Percentiles rank a stretch among this genome's conserved stretches.
phyloP scores from a whole-genome alignment of 208 protist genomes.

The Acanthamoeba royreba region DNA sequence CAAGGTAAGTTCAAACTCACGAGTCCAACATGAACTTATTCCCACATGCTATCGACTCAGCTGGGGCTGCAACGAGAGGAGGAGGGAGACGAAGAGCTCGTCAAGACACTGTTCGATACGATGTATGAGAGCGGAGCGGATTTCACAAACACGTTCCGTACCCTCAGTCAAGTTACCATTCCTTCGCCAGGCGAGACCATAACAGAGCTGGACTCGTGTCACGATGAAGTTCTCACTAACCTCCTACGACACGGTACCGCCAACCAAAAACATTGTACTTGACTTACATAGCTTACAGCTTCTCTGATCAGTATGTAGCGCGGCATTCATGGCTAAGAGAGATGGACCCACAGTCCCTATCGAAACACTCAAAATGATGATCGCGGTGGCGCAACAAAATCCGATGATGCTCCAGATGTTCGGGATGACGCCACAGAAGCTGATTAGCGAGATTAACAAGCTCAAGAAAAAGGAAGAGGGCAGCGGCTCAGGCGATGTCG shows the following conservation, averaged over 20 bases:
- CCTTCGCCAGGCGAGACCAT: neutral
- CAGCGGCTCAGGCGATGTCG: neutral
- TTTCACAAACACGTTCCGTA: constrained; percentile 48
- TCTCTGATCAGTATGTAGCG: neutral
- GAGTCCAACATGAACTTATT: no score
- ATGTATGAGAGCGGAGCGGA: constrained; percentile 41
- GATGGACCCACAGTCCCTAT: neutral
- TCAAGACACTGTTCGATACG: constrained; percentile 45
- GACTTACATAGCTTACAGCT: no score
- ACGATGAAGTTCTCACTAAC: neutral
- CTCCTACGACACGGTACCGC: neutral
- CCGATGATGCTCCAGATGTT: constrained; percentile 26
- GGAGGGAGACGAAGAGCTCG: constrained; percentile 22
- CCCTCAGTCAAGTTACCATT: neutral
- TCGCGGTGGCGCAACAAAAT: neutral
- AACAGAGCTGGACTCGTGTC: neutral
- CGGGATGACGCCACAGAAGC: neutral
- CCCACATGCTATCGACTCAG: no score
- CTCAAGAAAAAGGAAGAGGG: neutral
- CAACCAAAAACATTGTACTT: no score
- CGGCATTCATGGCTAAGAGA: neutral
- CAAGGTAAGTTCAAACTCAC: no score
- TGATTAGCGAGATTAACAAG: constrained; percentile 23
- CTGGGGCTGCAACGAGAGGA: constrained; percentile 14
- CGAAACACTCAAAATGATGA: neutral